Percentiles rank a stretch among this genome's conserved stretches.
Evolutionary conservation across 148 eudicot species (phyloP).

Genomic region (Nepenthes gracilis): DNA sequence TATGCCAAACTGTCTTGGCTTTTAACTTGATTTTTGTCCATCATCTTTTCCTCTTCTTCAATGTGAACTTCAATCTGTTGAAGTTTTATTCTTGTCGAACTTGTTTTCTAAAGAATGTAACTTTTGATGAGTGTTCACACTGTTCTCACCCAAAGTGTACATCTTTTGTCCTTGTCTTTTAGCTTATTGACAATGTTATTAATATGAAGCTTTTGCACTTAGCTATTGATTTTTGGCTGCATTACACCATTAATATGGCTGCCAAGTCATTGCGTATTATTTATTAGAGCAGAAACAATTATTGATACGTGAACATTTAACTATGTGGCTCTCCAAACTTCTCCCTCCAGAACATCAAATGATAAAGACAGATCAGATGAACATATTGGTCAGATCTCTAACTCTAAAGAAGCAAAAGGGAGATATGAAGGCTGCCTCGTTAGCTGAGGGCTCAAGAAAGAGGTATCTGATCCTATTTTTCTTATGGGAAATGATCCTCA

Average conservation of each 20-base stretch:
- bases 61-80: too few relatives aligned
- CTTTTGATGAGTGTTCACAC: not conserved
- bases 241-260: not conserved
- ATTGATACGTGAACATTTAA: too few relatives aligned
- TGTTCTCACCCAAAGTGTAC: not conserved
- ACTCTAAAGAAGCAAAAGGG: conserved; percentile 62
- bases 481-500: not conserved
- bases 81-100: too few relatives aligned
- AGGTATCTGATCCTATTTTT: conserved; percentile 28
- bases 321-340: conserved; percentile 7
- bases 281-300: not conserved
- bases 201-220: not conserved
- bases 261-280: not conserved
- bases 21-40: too few relatives aligned
- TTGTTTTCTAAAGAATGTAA: too few relatives aligned
- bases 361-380: conserved; percentile 79
- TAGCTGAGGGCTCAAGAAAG: conserved; percentile 60
- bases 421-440: conserved; percentile 27
- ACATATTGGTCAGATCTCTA: conserved; percentile 87
- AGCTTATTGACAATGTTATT: not conserved
- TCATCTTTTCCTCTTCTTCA: too few relatives aligned
- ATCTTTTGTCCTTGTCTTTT: not conserved
- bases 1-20: too few relatives aligned
- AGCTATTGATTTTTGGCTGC: not conserved
- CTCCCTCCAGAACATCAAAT: conserved; percentile 58